These are phyloP conservation scores for Talinum fruticosum DNA, from an alignment of 148 eudicot genomes.

Conservation along the genomic window DNA sequence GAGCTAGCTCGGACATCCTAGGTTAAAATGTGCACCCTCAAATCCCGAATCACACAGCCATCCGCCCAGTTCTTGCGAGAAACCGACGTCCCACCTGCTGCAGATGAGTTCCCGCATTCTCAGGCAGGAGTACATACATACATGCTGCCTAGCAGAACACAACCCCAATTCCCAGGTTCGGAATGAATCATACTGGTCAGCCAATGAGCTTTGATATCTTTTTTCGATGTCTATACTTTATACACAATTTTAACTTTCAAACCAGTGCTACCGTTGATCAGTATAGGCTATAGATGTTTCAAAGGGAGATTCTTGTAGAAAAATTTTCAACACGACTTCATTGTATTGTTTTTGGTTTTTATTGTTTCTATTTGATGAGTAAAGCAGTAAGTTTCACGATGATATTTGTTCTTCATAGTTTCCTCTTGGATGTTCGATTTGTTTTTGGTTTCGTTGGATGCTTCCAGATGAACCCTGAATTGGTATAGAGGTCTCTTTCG, in stretches of 20 bases:
- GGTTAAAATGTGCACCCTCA: neutral
- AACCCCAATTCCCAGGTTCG: neutral
- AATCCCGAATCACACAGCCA: neutral
- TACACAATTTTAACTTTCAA: too few species aligned
- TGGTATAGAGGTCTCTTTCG: conserved; percentile 3
- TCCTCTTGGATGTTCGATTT: neutral
- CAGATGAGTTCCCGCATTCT: conserved; percentile 1
- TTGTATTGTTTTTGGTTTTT: neutral
- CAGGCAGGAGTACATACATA: neutral
- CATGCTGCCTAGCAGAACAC: neutral
- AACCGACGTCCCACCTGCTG: neutral
- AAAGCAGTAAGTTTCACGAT: neutral
- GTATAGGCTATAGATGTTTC: neutral
- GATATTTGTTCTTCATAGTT: neutral
- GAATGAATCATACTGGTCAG: too few species aligned
- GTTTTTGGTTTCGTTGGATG: neutral
- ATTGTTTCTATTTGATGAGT: neutral
- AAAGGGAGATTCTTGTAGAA: conserved; percentile 26
- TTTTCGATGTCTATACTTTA: too few species aligned
- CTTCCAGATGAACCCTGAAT: conserved; percentile 8
- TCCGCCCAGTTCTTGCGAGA: neutral
- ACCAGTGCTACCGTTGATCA: too few species aligned
- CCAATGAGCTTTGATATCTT: too few species aligned
- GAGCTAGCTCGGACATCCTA: conserved; percentile 28
- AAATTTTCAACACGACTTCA: neutral